A percentile compares a stretch with the other conserved stretches of the same genome.
phyloP scores from a whole-genome alignment of 2,329 filamentous ascomycete species.

The Verticillium nonalfalfae region DNA sequence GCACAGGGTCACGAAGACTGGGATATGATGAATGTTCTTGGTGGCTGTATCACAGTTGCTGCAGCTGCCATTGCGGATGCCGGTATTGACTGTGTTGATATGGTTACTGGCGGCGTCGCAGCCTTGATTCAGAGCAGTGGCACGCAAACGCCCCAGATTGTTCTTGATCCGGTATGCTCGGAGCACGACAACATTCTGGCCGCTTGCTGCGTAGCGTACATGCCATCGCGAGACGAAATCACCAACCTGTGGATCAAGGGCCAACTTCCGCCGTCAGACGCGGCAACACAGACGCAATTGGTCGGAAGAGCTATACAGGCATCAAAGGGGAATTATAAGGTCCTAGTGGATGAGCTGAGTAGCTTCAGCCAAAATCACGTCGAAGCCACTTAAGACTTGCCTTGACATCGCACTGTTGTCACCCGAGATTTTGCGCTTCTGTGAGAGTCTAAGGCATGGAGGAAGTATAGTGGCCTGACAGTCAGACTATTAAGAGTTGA shows the following conservation, averaged over 20 bases:
- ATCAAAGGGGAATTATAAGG: slow-evolving; percentile 24
- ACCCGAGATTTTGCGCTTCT: too few species aligned
- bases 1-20: slow-evolving; percentile 58
- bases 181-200: slow-evolving; percentile 75
- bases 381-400: neutral
- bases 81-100: slow-evolving; percentile 90
- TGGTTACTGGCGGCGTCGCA: slow-evolving; percentile 83
- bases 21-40: slow-evolving; percentile 87
- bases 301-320: slow-evolving; percentile 34
- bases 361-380: neutral
- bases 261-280: slow-evolving; percentile 34
- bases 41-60: slow-evolving; percentile 88
- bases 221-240: slow-evolving; percentile 81
- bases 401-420: neutral
- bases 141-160: slow-evolving; percentile 29
- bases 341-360: neutral
- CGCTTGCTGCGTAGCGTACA: slow-evolving; percentile 84
- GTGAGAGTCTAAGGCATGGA: too few species aligned
- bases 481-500: too few species aligned
- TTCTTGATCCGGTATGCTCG: slow-evolving; percentile 76
- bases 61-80: slow-evolving; percentile 91
- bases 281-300: slow-evolving; percentile 23
- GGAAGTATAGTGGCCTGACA: too few species aligned
- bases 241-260: slow-evolving; percentile 95
- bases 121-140: slow-evolving; percentile 55